Evolutionary conservation across 2,329 filamentous ascomycete genomes (phyloP), one percentile per base, ranked within the genome.

Genomic region (Epicoccum sorghinum): DNA sequence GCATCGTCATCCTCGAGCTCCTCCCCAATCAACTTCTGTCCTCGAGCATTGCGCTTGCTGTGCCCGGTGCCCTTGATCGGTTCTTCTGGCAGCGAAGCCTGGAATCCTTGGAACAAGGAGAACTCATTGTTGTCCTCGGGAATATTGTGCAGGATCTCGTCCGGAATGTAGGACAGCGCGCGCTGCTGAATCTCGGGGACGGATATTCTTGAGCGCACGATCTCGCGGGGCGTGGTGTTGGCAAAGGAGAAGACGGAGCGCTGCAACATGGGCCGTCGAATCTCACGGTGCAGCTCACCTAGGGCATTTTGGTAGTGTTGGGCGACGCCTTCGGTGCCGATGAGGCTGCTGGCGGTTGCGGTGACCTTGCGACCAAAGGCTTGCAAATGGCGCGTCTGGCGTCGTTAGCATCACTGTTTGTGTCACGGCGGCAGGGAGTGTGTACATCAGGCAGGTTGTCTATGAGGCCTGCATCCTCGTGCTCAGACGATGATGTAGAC

Each of bases 31-130:
- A 96, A 75, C 72, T 92, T 93, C 69, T 91, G 86, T 2, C 88
- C 88, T 61, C 90, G 85, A 7, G 90, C 90, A 37, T 86, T 83
- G 57, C 86, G 86, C 64, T 90, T 84, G 47, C 87, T 79, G 61
- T 84, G 85, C 41, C 63, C 84, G 72, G 87, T 62, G 29, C 33
- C 44, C 8, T 36, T 47, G 70, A 75, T 49, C 79, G 64, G 79
- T 42, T 81, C 78, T 52, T 95, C 89, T 3, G 93, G 93, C 58
- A 96, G 82, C 60, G 87, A 93, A 42, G 93, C 95, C 77, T 96
- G 88, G 75, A 99, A 99, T 62, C 95, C 95, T 75, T 99, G 91
- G 75, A 99, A 98, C 39, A 99, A 82, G 36, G 93, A 97, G 78
- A 96, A 99, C 13, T 87, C 81, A 75, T 90, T 96, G 22, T 88